Evolutionary conservation across 257 asterid genomes (phyloP).

Genomic region (Cruciata laevipes): DNA sequence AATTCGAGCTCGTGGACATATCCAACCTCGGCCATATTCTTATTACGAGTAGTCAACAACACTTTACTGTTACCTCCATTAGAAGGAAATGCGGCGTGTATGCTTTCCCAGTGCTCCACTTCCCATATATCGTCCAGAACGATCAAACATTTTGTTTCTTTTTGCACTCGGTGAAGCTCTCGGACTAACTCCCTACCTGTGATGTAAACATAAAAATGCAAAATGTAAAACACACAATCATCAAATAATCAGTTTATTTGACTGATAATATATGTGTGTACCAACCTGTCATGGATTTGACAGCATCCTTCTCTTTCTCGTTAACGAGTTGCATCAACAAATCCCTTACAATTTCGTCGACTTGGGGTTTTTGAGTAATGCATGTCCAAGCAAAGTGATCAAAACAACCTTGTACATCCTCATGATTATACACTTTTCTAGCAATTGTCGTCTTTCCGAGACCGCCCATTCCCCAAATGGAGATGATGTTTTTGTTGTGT

Average conservation of each 20-base stretch:
- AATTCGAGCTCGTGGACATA: background rate
- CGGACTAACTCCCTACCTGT: no score
- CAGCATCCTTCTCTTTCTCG: background rate
- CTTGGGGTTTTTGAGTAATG: conserved; percentile 6
- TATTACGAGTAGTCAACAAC: conserved; percentile 7
- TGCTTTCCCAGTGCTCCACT: background rate
- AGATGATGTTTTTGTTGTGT: background rate
- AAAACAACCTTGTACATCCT: background rate
- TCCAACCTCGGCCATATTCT: conserved; percentile 6
- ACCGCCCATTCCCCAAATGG: conserved; percentile 17
- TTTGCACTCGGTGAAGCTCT: conserved; percentile 1
- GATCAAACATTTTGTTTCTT: conserved; percentile 3
- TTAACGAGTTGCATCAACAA: conserved; percentile 13
- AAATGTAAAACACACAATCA: no score
- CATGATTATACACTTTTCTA: conserved; percentile 6
- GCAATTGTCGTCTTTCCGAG: conserved; percentile 18
- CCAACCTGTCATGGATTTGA: background rate
- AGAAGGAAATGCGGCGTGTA: background rate
- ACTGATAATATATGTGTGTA: no score
- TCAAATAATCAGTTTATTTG: no score
- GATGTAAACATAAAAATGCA: no score
- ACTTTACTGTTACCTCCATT: conserved; percentile 1
- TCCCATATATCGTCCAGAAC: conserved; percentile 16
- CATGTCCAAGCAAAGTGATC: conserved; percentile 13
- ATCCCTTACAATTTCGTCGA: conserved; percentile 5